Evolutionary conservation across 352 stramenopile species (phyloP).

Genomic region (Paralagenidium karlingii): DNA sequence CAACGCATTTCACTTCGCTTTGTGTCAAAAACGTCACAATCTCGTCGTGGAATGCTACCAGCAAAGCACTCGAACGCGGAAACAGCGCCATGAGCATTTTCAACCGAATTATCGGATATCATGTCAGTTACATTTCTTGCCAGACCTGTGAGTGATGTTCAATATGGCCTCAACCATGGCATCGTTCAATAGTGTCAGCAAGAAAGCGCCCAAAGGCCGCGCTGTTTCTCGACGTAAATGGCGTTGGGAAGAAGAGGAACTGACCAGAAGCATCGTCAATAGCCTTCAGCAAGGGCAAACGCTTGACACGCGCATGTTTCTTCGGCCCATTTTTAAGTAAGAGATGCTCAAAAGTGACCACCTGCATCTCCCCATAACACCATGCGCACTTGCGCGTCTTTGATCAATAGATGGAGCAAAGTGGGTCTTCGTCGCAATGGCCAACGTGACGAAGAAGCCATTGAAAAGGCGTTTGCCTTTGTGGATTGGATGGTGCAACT

Average conservation of each 20-base stretch:
- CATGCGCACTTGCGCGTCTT: background rate
- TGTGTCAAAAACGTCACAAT: no score
- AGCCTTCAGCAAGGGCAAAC: conserved; percentile 12
- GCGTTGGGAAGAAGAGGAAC: conserved; percentile 22
- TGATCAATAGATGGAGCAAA: conserved; percentile 43
- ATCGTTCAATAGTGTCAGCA: no score
- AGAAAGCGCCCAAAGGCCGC: no score
- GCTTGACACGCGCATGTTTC: conserved; percentile 48
- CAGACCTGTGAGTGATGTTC: no score
- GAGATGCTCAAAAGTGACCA: background rate
- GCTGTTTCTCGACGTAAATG: no score
- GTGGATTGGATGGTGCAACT: conserved; percentile 59
- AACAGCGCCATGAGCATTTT: no score
- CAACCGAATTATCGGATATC: no score
- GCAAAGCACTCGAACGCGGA: no score
- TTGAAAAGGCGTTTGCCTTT: conserved; percentile 55
- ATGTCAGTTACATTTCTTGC: no score
- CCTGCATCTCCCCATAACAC: background rate
- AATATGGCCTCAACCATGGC: no score
- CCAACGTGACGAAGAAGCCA: conserved; percentile 25
- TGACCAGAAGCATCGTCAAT: conserved; percentile 20
- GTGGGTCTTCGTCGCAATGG: conserved; percentile 43
- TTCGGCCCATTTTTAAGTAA: conserved; percentile 49
- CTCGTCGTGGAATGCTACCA: no score
- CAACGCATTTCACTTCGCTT: no score